Evolutionary conservation across 1,284 basidiomycete species (phyloP).

Genomic region (Trametes versicolor): DNA sequence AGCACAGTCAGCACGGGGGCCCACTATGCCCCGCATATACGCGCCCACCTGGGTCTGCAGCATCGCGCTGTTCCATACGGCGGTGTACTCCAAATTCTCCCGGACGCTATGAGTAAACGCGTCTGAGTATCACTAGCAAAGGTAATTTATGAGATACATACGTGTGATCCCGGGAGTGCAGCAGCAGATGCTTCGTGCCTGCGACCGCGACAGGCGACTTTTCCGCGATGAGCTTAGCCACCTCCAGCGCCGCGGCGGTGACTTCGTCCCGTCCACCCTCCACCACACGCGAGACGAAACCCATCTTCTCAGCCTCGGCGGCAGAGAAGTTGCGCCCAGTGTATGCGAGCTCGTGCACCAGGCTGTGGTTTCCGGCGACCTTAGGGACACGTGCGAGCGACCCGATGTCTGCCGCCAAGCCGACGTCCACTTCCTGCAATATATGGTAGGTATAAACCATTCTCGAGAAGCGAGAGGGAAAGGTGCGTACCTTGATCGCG

Average conservation of each 20-base stretch:
- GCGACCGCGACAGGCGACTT: conserved; percentile 88
- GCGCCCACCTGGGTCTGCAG: conserved; percentile 72
- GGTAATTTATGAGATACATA: conserved; percentile 45
- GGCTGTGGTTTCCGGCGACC: conserved; percentile 81
- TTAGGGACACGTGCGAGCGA: conserved; percentile 89
- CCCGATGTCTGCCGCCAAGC: conserved; percentile 91
- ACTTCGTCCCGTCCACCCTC: conserved; percentile 71
- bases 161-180: conserved; percentile 83
- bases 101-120: conserved; percentile 60
- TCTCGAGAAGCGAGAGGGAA: not conserved
- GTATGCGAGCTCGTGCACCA: conserved; percentile 84
- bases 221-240: conserved; percentile 73
- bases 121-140: not conserved
- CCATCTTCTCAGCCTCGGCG: conserved; percentile 76
- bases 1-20: not conserved
- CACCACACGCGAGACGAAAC: conserved; percentile 83
- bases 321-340: conserved; percentile 81
- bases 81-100: conserved; percentile 84
- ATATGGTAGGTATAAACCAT: not conserved
- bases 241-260: conserved; percentile 66
- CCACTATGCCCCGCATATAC: not conserved
- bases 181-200: conserved; percentile 83
- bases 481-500: conserved; percentile 73
- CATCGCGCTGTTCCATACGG: conserved; percentile 79
- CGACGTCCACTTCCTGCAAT: conserved; percentile 87